These are phyloP conservation scores for Colletotrichum sp. DNA, from an alignment of 2,329 filamentous ascomycete species.

Conservation along the genomic window DNA sequence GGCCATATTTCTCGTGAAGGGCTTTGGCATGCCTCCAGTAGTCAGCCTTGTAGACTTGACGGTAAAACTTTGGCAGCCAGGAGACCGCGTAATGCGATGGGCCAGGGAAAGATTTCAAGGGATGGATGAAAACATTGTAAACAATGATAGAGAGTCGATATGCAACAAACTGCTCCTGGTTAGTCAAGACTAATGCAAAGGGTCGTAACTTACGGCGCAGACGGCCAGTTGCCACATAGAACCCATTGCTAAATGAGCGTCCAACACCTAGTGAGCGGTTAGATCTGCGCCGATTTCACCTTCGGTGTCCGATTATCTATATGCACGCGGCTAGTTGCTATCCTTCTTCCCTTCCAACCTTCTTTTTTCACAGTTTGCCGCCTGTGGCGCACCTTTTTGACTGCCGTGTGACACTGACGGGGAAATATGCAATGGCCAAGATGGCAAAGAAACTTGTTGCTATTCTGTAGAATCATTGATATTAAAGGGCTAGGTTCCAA, in stretches of 20 bases:
- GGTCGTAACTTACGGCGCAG: not conserved
- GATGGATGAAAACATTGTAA: not conserved
- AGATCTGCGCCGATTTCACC: not conserved
- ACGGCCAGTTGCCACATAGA: not conserved
- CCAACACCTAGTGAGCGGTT: not conserved
- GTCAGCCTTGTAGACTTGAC: not conserved
- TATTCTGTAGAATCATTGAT: not conserved
- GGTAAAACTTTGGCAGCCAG: not conserved
- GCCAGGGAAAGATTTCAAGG: not conserved
- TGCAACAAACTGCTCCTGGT: not conserved
- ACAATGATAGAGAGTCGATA: not conserved
- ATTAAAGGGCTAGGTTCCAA: not conserved
- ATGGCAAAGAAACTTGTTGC: not conserved
- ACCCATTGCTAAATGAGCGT: not conserved
- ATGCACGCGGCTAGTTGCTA: not conserved
- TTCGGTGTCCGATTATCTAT: not conserved
- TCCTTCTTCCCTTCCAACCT: not conserved
- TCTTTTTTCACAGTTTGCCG: not conserved
- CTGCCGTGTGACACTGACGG: not conserved
- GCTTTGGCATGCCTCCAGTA: not conserved
- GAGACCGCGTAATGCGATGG: not conserved
- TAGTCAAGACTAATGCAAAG: not conserved
- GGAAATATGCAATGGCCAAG: not conserved
- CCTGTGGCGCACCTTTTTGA: not conserved
- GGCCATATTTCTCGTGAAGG: not conserved